phyloP scores from a whole-genome alignment of 352 stramenopile genomes.

The Globisporangium irregulare region DNA sequence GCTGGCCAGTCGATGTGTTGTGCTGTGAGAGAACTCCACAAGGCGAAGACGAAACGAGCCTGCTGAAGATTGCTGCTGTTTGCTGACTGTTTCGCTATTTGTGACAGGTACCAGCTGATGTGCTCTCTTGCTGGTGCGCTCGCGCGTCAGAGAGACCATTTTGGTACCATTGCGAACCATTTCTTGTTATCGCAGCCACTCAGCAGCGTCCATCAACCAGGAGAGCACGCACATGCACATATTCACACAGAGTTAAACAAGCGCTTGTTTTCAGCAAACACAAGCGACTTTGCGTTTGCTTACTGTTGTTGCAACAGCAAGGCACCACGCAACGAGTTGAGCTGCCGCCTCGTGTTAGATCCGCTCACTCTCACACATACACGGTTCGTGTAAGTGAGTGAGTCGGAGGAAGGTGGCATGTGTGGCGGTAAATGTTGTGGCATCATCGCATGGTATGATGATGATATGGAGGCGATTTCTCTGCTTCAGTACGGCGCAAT shows the following conservation, averaged over 20 bases:
- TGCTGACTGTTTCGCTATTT: neutral
- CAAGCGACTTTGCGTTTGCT: neutral
- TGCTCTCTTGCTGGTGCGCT: neutral
- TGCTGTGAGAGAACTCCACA: neutral
- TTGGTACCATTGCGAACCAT: neutral
- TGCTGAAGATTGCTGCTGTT: neutral
- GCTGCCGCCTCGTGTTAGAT: neutral
- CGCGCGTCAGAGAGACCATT: neutral
- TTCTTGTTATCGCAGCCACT: neutral
- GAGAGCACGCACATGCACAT: neutral
- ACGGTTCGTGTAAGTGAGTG: too few species aligned
- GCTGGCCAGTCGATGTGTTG: neutral
- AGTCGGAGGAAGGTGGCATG: too few species aligned
- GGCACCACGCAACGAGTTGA: neutral
- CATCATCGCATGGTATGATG: too few species aligned
- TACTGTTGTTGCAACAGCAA: neutral
- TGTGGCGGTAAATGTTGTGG: too few species aligned
- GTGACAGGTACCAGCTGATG: neutral
- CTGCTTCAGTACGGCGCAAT: too few species aligned
- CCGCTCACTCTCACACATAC: too few species aligned
- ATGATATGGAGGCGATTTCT: too few species aligned
- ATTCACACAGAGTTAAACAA: neutral
- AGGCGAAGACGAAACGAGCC: neutral
- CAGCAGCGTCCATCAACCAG: neutral
- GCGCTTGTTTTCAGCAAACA: neutral